phyloP scores from a whole-genome alignment of 805 yeast species.

The Ogataea nitratoaversa region DNA sequence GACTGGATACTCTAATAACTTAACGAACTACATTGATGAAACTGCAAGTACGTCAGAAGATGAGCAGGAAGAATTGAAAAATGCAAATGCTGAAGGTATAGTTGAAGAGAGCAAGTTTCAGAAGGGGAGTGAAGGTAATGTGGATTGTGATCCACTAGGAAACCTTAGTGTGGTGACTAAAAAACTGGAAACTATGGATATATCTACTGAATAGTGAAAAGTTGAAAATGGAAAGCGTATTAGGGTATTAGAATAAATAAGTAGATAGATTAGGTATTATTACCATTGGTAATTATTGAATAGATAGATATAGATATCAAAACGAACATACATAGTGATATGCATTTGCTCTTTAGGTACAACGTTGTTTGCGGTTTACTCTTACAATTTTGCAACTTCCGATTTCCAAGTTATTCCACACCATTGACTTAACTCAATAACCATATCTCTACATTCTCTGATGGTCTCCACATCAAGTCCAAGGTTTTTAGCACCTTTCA shows the following conservation, averaged over 20 bases:
- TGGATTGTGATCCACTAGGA: constrained; percentile 2
- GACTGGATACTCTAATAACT: background rate
- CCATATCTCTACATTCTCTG: constrained; percentile 53
- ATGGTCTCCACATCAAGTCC: constrained; percentile 69
- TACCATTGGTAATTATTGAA: too few species aligned
- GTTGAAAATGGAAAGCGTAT: too few species aligned
- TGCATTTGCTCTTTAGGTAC: too few species aligned
- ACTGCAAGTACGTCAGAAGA: background rate
- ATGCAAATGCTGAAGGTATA: constrained; percentile 1
- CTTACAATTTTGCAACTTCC: constrained; percentile 52
- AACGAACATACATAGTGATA: too few species aligned
- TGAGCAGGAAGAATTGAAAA: constrained; percentile 1
- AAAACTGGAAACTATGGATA: constrained; percentile 6
- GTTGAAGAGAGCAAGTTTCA: background rate
- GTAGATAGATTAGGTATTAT: too few species aligned
- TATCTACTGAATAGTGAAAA: constrained; percentile 1
- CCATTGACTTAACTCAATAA: constrained; percentile 66
- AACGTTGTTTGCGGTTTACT: too few species aligned
- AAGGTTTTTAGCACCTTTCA: constrained; percentile 77
- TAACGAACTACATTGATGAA: background rate
- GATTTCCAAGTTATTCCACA: constrained; percentile 63
- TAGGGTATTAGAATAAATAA: too few species aligned
- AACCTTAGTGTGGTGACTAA: constrained; percentile 1
- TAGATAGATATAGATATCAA: too few species aligned
- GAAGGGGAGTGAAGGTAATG: constrained; percentile 1